phyloP scores from a whole-genome alignment of 345 rosid genomes.

The Eucalyptus polybractea region DNA sequence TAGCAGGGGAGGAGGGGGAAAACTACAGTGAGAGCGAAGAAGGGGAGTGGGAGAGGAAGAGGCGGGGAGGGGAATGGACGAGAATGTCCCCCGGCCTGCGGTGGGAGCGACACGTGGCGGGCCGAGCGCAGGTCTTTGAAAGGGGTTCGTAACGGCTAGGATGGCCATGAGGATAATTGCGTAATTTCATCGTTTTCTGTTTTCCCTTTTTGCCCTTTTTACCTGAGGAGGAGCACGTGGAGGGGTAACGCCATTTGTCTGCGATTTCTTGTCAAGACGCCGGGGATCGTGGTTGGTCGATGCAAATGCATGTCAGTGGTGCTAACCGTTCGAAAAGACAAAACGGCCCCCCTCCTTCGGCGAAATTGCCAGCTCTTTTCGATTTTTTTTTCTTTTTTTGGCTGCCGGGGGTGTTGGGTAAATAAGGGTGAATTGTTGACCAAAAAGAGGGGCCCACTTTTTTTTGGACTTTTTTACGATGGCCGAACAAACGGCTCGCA shows the following conservation, averaged over 20 bases:
- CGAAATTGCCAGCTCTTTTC: neutral
- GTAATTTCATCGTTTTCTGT: neutral
- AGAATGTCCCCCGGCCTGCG: constrained; percentile 2
- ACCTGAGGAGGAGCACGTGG: neutral
- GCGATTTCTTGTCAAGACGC: neutral
- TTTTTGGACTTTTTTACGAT: neutral
- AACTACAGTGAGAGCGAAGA: neutral
- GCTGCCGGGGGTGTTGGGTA: neutral
- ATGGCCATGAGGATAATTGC: neutral
- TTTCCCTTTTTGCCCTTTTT: neutral
- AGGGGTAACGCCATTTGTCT: neutral
- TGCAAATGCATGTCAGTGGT: neutral
- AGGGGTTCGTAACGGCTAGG: constrained; percentile 48
- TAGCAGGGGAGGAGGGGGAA: neutral
- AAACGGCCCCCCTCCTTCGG: neutral
- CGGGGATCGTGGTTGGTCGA: neutral
- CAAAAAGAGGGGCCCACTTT: neutral
- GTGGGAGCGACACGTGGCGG: neutral
- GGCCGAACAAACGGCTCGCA: neutral
- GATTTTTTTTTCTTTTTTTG: neutral
- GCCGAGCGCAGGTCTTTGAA: neutral
- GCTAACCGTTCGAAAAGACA: neutral
- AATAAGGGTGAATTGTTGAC: neutral
- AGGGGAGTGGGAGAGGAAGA: neutral
- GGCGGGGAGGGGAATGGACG: constrained; percentile 1